Evolutionary conservation across 2,329 filamentous ascomycete species (phyloP), one percentile per base, ranked within the genome.

Genomic region (Trichocomaceae sp.): DNA sequence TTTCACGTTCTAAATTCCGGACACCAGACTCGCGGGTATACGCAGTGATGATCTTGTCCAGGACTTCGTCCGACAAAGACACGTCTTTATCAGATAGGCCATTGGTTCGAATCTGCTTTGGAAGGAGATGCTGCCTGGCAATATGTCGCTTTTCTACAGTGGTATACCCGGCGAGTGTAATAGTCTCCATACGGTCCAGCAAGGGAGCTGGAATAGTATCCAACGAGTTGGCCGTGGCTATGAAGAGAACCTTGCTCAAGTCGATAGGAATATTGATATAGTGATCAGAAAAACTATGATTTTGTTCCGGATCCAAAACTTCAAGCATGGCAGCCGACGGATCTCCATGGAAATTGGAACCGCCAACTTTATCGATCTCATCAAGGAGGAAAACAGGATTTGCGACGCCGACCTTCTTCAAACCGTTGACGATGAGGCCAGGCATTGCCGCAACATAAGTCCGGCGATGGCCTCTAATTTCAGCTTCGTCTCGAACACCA

Each of bases 381-480:
- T 99, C 93, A 12, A 99, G 83, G 46, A 99, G 75, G 74, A 99
- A 88, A 55, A 99, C 92, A 0, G 93, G 93, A 67, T 99, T 99
- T 2, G 90, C 84, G 19, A 97, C 92, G 47, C 91, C 92, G 31
- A 95, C 92, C 75, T 97, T 99, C 75, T 93, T 91, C 54, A 99
- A 70, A 0, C 92, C 93, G 68, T 90, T 91, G 29, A 97, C 91
- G 57, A 99, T 87, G 54, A 97, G 78, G 52, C 93, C 93, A 9
- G 93, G 93, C 92, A 99, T 96, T n/a, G 93, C 93, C 20, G 93
- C 93, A 56, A 99, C 93, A 67, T 99, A 99, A 0, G 93, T 99
- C 62, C 93, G 82, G 54, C 93, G 83, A 72, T 99, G 93, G 9
- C 93, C 93, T 57, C 93, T 83, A 57, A 99, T 97, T 74, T 99